Evolutionary conservation across 441 rosid species (phyloP).

Genomic region (Populus trichocarpa): DNA sequence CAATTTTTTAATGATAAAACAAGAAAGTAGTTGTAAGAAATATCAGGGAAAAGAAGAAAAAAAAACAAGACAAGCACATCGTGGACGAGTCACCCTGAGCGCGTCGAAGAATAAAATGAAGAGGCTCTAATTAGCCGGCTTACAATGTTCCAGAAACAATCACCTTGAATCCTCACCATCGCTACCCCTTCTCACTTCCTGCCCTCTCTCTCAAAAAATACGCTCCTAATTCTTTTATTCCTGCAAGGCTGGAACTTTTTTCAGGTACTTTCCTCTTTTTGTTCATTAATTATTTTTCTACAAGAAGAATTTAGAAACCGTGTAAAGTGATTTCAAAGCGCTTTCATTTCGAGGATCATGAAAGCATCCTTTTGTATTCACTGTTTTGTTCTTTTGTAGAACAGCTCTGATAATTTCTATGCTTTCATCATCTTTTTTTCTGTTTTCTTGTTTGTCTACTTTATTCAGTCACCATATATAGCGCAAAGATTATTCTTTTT

Average conservation of each 20-base stretch:
- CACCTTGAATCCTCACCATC: neutral
- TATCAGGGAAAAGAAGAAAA: too few species aligned
- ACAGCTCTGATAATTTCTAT: too few species aligned
- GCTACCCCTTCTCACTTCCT: neutral
- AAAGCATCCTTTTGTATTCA: too few species aligned
- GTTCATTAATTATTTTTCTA: neutral
- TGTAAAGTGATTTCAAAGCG: too few species aligned
- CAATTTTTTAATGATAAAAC: too few species aligned
- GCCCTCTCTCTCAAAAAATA: neutral
- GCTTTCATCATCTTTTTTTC: too few species aligned
- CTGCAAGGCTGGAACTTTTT: neutral
- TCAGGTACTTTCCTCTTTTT: neutral
- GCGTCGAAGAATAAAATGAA: neutral
- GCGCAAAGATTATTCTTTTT: too few species aligned
- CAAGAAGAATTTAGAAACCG: neutral
- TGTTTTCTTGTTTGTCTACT: too few species aligned
- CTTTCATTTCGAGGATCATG: too few species aligned
- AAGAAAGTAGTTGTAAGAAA: too few species aligned
- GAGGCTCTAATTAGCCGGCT: neutral
- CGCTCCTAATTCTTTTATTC: neutral
- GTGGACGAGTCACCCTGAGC: neutral
- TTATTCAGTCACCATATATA: too few species aligned
- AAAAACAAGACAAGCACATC: neutral
- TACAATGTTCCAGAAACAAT: neutral
- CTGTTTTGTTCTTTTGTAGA: too few species aligned